Percentiles rank a stretch among this genome's conserved stretches.
Conservation (phyloP, 148 eudicot genomes). For the Spergularia bocconei region DNA sequence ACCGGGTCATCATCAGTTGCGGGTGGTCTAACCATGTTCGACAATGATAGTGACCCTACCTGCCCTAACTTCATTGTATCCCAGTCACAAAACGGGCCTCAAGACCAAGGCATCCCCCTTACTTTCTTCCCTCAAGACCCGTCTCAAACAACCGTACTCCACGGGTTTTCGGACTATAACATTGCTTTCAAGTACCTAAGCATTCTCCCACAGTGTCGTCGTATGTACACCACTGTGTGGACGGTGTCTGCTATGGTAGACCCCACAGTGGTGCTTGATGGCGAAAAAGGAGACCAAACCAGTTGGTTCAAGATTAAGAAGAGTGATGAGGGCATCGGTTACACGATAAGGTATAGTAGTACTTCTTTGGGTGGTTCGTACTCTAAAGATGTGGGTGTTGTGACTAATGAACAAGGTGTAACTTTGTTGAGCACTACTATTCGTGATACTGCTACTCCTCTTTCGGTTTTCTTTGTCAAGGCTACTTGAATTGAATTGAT, state of each 20-base stretch:
- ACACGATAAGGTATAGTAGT: constrained; percentile 9
- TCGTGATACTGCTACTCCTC: not conserved
- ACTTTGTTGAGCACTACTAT: constrained; percentile 2
- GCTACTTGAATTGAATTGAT: not conserved
- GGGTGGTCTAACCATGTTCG: constrained; percentile 8
- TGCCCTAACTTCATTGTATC: not conserved
- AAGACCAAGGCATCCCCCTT: not conserved
- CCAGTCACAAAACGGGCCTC: not conserved
- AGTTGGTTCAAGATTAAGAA: constrained; percentile 6
- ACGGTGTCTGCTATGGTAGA: not conserved
- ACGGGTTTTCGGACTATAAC: not conserved
- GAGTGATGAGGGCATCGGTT: not conserved
- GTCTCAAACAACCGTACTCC: not conserved
- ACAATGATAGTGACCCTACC: not conserved
- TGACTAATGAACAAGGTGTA: not conserved
- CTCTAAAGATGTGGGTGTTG: constrained; percentile 5
- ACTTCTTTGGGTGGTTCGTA: constrained; percentile 6
- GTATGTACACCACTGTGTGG: not conserved
- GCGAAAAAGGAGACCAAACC: not conserved
- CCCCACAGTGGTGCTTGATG: not conserved
- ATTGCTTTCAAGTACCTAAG: constrained; percentile 8
- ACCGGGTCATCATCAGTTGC: not conserved
- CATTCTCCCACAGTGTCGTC: constrained; percentile 9
- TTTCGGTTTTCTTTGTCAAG: not conserved
- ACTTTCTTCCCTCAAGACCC: not conserved